phyloP scores from a whole-genome alignment of 1,284 basidiomycete genomes.

The Hemileia vastatrix region DNA sequence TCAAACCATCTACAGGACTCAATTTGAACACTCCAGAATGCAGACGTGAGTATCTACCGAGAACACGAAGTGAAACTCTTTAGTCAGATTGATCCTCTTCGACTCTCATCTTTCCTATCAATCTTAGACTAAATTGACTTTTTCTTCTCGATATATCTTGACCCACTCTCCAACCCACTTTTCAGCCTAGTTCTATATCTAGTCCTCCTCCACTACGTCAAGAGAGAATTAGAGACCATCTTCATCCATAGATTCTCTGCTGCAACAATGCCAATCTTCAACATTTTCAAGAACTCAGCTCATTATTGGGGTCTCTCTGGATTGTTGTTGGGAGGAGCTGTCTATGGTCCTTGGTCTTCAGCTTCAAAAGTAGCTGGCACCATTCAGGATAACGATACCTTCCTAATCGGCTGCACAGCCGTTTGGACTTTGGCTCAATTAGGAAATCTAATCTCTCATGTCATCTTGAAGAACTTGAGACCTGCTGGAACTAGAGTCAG shows the following conservation, averaged over 20 bases:
- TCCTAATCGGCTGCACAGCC: slow-evolving; percentile 58
- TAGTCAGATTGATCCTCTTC: background rate
- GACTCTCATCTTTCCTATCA: background rate
- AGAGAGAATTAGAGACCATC: slow-evolving; percentile 85
- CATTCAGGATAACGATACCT: slow-evolving; percentile 57
- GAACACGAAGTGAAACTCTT: no score
- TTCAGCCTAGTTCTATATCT: slow-evolving; percentile 65
- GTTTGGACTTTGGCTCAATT: slow-evolving; percentile 74
- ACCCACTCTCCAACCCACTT: background rate
- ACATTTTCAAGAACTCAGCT: slow-evolving; percentile 81
- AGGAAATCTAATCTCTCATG: slow-evolving; percentile 75
- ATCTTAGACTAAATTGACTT: background rate
- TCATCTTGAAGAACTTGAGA: slow-evolving; percentile 71
- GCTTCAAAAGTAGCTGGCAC: slow-evolving; percentile 60
- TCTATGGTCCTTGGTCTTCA: slow-evolving; percentile 62
- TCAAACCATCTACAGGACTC: slow-evolving; percentile 57
- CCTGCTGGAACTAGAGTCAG: slow-evolving; percentile 69
- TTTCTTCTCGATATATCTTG: background rate
- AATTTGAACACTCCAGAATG: slow-evolving; percentile 62
- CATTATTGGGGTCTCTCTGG: slow-evolving; percentile 83
- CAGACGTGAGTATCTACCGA: slow-evolving; percentile 71
- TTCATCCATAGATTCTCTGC: slow-evolving; percentile 93
- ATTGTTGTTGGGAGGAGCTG: slow-evolving; percentile 62
- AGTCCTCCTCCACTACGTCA: slow-evolving; percentile 75
- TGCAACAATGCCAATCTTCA: slow-evolving; percentile 78